These are phyloP conservation scores for Austropuccinia psidii DNA, from an alignment of 1,284 basidiomycete species.

Conservation along the genomic window DNA sequence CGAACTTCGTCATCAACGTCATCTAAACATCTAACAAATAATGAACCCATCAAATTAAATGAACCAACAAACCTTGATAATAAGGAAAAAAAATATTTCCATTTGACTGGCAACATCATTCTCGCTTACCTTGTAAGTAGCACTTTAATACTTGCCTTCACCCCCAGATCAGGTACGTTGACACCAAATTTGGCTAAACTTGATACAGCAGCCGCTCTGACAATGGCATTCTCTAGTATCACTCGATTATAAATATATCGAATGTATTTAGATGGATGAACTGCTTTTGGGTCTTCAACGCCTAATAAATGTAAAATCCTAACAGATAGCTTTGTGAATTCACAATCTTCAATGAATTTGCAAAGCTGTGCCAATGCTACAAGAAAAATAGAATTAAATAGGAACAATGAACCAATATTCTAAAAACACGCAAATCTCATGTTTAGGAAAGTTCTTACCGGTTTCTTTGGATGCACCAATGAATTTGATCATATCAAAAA, in stretches of 20 bases:
- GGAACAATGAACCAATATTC: too few species aligned
- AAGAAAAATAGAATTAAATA: neutral
- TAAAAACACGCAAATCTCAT: too few species aligned
- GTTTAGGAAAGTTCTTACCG: too few species aligned
- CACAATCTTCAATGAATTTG: conserved; percentile 99
- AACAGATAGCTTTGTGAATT: conserved; percentile 98
- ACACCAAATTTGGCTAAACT: conserved; percentile 95
- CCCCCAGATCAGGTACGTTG: conserved; percentile 65
- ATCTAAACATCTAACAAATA: conserved; percentile 68
- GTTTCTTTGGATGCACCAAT: conserved; percentile 89
- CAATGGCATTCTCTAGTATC: conserved; percentile 95
- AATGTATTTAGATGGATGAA: conserved; percentile 95
- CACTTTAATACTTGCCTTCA: conserved; percentile 80
- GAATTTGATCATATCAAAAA: conserved; percentile 99
- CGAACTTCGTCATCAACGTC: conserved; percentile 99
- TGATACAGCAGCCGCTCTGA: conserved; percentile 89
- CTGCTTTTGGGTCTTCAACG: conserved; percentile 87
- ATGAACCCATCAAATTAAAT: conserved; percentile 26
- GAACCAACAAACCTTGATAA: neutral
- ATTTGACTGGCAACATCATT: too few species aligned
- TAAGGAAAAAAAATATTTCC: neutral
- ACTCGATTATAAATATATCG: conserved; percentile 99
- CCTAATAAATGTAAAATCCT: conserved; percentile 92
- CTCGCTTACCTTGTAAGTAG: conserved; percentile 63
- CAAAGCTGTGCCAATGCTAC: conserved; percentile 93